Evolutionary conservation across 257 asterid species (phyloP), one percentile per base, ranked within the genome.

Genomic region (Paulownia fortunei): DNA sequence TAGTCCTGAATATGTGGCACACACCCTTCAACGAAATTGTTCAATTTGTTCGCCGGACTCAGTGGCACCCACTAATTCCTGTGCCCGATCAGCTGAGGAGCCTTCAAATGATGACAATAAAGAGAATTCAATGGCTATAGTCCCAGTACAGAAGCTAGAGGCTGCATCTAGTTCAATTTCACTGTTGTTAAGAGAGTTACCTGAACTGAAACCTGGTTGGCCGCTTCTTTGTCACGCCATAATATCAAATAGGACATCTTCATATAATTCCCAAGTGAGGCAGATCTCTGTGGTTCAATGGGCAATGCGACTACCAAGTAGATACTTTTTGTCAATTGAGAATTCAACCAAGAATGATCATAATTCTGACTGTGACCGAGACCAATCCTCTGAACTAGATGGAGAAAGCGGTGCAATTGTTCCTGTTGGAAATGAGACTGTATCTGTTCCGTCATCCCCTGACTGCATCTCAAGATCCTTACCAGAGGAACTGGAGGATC

Each of bases 171-270:
- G 84, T 86, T 88, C 91, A n/a, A 71, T 87, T 74, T 63, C 93
- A 9, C 66, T 83, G 54, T 68, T 87, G 84, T 76, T 88, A 41
- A 89, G 62, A 79, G 92, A 90, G 76, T 51, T 87, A 32, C 91
- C 98, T 12, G 99, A 91, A 76, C 70, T 76, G 51, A 88, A 86
- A 78, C 97, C 96, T n/a, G 99, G 99, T 56, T 95, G 98, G 99
- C 98, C 99, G 0, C 91, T 95, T 73, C 99, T 95, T 62, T 88
- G 89, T 79, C 90, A 86, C 47, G 84, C 91, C 47, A 66, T 87
- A n/a, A 47, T 83, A 11, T 69, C 89, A 21, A 88, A 84, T 72
- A 73, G 69, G 62, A 83, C 61, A 16, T 46, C 83, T 16, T 51
- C 84, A 5, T 61, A 74, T 62, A 81, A 69, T 78, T 79, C 85